Conservation (phyloP, 805 yeast genomes). For the Candida silvicultrix region DNA sequence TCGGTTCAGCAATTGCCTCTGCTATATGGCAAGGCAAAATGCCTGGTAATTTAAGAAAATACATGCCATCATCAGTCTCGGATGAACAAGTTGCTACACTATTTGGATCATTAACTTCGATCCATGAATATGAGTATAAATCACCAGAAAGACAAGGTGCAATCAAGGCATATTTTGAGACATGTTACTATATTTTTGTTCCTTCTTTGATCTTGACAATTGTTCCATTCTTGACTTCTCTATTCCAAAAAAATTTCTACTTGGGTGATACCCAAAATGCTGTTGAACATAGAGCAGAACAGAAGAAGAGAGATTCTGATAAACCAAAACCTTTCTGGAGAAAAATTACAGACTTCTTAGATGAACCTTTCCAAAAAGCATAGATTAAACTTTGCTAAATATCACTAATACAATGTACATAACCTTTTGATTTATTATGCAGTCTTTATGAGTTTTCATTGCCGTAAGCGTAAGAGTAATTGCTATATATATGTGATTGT, state of each 20-base stretch:
- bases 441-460: no score
- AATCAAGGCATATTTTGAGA: constrained; percentile 27
- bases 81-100: constrained; percentile 17
- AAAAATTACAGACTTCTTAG: not conserved
- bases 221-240: constrained; percentile 24
- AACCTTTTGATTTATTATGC: no score
- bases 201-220: constrained; percentile 25
- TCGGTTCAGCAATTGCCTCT: constrained; percentile 34
- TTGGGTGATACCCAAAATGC: constrained; percentile 32
- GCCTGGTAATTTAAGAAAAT: constrained; percentile 23
- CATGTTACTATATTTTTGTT: constrained; percentile 22
- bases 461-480: no score
- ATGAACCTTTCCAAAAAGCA: constrained; percentile 23
- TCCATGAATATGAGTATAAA: constrained; percentile 22
- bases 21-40: constrained; percentile 31
- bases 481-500: no score
- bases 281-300: constrained; percentile 15
- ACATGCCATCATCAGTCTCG: constrained; percentile 20
- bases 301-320: not conserved
- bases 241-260: constrained; percentile 29
- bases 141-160: constrained; percentile 26
- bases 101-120: constrained; percentile 19
- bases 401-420: no score
- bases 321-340: not conserved
- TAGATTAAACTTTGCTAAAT: no score